A percentile compares a stretch with the other conserved stretches of the same genome.
Conservation (phyloP, 1,284 basidiomycete genomes). For the Vanrija humicola region DNA sequence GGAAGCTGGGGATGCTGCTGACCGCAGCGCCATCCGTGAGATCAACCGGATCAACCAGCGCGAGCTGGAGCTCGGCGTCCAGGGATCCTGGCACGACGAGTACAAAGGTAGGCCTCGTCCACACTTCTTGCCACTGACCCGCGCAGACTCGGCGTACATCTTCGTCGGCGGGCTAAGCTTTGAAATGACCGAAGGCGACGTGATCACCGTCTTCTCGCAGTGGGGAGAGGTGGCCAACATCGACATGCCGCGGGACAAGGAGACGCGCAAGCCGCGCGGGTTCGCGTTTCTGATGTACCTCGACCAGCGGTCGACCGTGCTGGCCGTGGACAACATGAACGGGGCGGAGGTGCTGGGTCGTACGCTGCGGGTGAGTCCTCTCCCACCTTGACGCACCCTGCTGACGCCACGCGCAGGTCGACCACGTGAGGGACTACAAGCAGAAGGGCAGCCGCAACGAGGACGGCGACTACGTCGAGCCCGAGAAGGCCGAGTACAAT, state of each 20-base stretch:
- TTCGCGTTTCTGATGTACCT: conserved; percentile 99
- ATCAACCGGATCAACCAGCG: conserved; percentile 88
- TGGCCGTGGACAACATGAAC: conserved; percentile 98
- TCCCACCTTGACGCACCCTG: too few species aligned
- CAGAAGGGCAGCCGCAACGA: conserved; percentile 75
- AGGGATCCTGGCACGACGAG: conserved; percentile 92
- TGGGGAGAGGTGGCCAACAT: conserved; percentile 92
- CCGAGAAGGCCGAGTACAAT: conserved; percentile 78
- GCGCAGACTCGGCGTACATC: conserved; percentile 85
- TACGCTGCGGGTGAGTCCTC: conserved; percentile 62
- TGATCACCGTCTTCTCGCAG: conserved; percentile 97
- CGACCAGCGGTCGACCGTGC: conserved; percentile 90
- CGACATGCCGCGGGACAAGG: conserved; percentile 87
- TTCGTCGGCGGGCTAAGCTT: conserved; percentile 81
- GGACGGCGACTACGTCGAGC: conserved; percentile 82
- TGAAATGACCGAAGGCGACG: conserved; percentile 94
- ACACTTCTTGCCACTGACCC: conserved; percentile 1
- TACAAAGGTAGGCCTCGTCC: too few species aligned
- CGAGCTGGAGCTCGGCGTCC: conserved; percentile 79
- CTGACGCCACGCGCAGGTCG: conserved; percentile 53
- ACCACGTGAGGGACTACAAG: conserved; percentile 92
- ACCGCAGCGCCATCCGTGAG: conserved; percentile 76
- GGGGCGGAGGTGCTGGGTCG: conserved; percentile 83
- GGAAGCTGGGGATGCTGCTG: not conserved
- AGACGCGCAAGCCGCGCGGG: conserved; percentile 80